Evolutionary conservation across 441 rosid genomes (phyloP), one percentile per base, ranked within the genome.

Genomic region (Melastoma candidum): DNA sequence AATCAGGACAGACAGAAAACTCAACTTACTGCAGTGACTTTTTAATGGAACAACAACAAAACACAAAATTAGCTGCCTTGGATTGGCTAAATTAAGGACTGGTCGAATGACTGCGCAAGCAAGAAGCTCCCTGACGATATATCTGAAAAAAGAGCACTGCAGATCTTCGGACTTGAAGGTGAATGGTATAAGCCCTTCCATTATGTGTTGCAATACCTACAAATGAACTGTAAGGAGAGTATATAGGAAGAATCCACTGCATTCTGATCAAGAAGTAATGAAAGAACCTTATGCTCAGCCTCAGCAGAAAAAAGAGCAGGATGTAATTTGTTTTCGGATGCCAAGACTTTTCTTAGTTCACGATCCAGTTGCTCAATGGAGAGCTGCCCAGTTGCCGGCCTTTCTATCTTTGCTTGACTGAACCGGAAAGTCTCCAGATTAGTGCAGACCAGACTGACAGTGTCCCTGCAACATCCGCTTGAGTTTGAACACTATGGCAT

Each of bases 91-190:
- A 68, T 94, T 94, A 65, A 94, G 36, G 58, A 90, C 83, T 46
- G 97, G 99, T 51, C 97, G 85, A 64, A 90, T 81, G 48, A 94
- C 97, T 44, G 95, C 87, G 79, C 96, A 85, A 44, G 97, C 85
- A 71, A 90, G 96, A 74, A 94, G 88, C 71, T 94, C 99, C 73
- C 97, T 83, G 36, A 48, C 92, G 52, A 79, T 66, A 71, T 77
- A 85, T 49, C 78, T 85, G 63, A 90, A 90, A 69, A 85, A 81
- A 63, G 82, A 70, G 69, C 97, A 94, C 54, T 77, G 87, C 57
- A 90, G 79, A 75, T 94, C 99, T 65, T 85, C 95, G 25, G 85
- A 72, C 68, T 81, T 82, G 77, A 90, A 87, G 63, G 92, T 79
- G 52, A 87, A 70, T 58, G 84, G 77, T 59, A 85, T 84, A 47